Evolutionary conservation across 495 filamentous ascomycete species (phyloP), one percentile per base, ranked within the genome.

Genomic region (Aspergillus haitiensis): DNA sequence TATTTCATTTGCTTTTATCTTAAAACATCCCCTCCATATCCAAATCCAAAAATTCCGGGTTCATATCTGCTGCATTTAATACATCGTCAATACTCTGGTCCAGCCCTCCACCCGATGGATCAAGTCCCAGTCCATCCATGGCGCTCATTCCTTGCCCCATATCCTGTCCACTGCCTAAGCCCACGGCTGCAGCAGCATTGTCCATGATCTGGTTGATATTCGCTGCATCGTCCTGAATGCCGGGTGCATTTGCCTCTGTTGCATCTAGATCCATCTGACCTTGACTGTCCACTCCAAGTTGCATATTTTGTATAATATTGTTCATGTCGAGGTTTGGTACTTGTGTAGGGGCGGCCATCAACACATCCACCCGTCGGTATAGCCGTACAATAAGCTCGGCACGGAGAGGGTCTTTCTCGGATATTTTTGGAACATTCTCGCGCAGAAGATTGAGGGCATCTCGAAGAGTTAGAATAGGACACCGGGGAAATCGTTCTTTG

Each of bases 341-440:
- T 48, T 77, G 76, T 2, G 75, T 65, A 3, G 77, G 72, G 1
- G 74, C 72, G 0, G 77, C 75, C 16, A 71, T 61, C 11, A 81
- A 83, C 5, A 85, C 78, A 64, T 93, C 88, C 6, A 96, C 90
- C 16, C 88, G 83, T 2, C 90, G 80, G 68, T 85, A 81, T 18
- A 97, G 78, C 3, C 92, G 84, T 3, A 95, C 86, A n/a, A 92
- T 75, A 2, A 85, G 78, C 63, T 91, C 86, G 0, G 91, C 91
- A 45, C 83, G 76, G 0, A 74, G 53, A 6, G 79, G 74, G 52
- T 93, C 85, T 34, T 75, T 76, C 58, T 86, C 85, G 9, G 86
- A 81, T 0, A 88, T 67, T 16, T 77, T 81, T 16, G 83, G 80
- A 21, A 86, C 86, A 52, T 86, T 80, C 7, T 88, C 83, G 13